Conservation (phyloP, 2,329 filamentous ascomycete species). For the Fusarium nisikadoi region DNA sequence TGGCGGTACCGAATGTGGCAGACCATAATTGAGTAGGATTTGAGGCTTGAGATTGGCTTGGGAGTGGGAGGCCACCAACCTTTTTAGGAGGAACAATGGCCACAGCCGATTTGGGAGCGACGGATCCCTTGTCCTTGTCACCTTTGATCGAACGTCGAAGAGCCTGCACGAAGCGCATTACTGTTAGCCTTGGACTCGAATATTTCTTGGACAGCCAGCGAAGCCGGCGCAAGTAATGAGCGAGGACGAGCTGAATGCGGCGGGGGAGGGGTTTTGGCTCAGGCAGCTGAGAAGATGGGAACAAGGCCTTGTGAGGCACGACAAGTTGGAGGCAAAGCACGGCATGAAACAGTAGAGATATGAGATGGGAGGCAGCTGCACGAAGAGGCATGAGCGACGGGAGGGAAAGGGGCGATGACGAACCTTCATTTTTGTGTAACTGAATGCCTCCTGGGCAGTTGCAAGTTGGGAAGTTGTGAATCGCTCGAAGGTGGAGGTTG, state of each 20-base stretch:
- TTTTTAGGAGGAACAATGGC: conserved; percentile 94
- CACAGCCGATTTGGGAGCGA: conserved; percentile 85
- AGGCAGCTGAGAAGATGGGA: conserved; percentile 9
- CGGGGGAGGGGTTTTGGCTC: conserved; percentile 24
- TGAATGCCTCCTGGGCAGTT: conserved; percentile 45
- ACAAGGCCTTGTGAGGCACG: conserved; percentile 15
- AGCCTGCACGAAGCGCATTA: conserved; percentile 67
- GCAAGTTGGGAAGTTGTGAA: conserved; percentile 40
- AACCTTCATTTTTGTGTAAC: conserved; percentile 53
- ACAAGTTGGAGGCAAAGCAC: conserved; percentile 10
- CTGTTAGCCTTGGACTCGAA: conserved; percentile 51
- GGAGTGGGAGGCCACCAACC: conserved; percentile 62
- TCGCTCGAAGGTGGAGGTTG: conserved; percentile 36
- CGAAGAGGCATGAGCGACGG: conserved; percentile 24
- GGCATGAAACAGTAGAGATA: conserved; percentile 7
- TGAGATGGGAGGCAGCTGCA: conserved; percentile 8
- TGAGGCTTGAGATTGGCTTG: conserved; percentile 20
- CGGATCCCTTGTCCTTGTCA: conserved; percentile 82
- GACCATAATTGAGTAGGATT: conserved; percentile 22
- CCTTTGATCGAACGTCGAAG: conserved; percentile 91
- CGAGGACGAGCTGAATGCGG: conserved; percentile 11
- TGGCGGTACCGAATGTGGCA: conserved; percentile 26
- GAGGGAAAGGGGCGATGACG: conserved; percentile 40
- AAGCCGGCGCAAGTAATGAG: conserved; percentile 24
- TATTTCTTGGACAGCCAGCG: conserved; percentile 25